A percentile compares a stretch with the other conserved stretches of the same genome.
phyloP scores from a whole-genome alignment of 805 yeast species.

The Brettanomyces bruxellensis region DNA sequence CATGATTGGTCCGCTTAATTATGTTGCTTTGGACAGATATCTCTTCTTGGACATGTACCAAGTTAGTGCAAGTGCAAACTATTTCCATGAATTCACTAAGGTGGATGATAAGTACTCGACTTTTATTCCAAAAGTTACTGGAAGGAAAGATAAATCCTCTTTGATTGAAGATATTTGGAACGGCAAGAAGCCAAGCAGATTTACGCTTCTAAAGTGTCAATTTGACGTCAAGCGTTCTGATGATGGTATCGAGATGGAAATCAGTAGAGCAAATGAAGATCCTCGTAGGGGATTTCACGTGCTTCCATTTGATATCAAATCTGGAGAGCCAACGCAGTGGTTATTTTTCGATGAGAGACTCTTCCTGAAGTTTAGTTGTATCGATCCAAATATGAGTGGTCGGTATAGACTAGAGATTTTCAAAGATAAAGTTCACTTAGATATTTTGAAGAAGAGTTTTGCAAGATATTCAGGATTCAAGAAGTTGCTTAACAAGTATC shows the following conservation, averaged over 20 bases:
- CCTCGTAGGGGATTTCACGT: neutral
- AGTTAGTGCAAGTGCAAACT: slow-evolving; percentile 15
- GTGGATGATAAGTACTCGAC: slow-evolving; percentile 12
- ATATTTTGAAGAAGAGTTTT: neutral
- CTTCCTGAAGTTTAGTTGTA: slow-evolving; percentile 1
- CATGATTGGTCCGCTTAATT: slow-evolving; percentile 10
- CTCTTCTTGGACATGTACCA: slow-evolving; percentile 14
- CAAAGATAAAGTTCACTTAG: neutral
- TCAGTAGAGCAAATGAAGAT: neutral
- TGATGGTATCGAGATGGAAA: neutral
- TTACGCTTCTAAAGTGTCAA: slow-evolving; percentile 4
- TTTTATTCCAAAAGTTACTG: neutral
- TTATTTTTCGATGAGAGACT: slow-evolving; percentile 5
- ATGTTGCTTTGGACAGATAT: slow-evolving; percentile 19
- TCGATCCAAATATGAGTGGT: neutral
- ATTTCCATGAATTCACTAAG: slow-evolving; percentile 16
- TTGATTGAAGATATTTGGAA: neutral
- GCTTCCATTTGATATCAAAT: neutral
- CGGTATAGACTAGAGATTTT: neutral
- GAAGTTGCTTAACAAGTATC: slow-evolving; percentile 1
- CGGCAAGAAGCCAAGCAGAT: neutral
- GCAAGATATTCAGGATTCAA: neutral
- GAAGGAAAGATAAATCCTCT: neutral
- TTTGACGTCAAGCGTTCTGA: neutral
- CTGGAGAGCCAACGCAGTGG: slow-evolving; percentile 3